Base-by-base conservation (phyloP, 768 basidiomycete species). In the Russula earlei region DNA sequence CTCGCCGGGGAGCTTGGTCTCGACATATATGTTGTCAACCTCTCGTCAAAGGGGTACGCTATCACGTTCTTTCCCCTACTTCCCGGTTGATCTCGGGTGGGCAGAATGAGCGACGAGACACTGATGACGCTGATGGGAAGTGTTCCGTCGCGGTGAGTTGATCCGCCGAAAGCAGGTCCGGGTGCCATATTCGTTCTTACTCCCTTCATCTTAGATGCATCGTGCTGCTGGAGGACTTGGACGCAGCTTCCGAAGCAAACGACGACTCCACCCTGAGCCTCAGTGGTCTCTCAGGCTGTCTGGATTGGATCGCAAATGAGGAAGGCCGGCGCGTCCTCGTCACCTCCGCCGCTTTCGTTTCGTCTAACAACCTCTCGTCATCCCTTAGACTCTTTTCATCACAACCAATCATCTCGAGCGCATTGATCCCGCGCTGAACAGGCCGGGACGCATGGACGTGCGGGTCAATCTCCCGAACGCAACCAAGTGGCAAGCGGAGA, bases 351-450 rank as follows among this genome's bases (percentile, higher is more conserved):
- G 29, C 10, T 38, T 45, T 34, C 31, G 9, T 53, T 44, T 34
- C 55, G 52, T 22, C 56, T 22, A 42, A 59, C 19, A 20, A 3
- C 42, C 36, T 37, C 54, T 12, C 61, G 34, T 41, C 59, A 15
- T 43, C 56, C 62, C 58, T 42, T 63, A 84, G 88, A 43, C 77
- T 94, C 55, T 94, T 17, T 93, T 94, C 69, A 89, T 90, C 52
- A 92, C 90, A 3, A 91, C 90, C 9, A 96, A 96, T 71, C 92
- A 95, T 67, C 89, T 92, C 63, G 91, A 95, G 66, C 84, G 90
- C 40, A 77, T 96, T 36, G 92, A 96, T 69, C 91, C 86, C 46
- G 89, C 91, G 3, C 77, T 94, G 37, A 87, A 82, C 67, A 80
- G 91, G n/a, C 87, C 91, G 22, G 92, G 92, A 56, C 86, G 88